Evolutionary conservation across 306 rosid genomes (phyloP), one percentile per base, ranked within the genome.

Genomic region (Ammopiptanthus mongolicus): DNA sequence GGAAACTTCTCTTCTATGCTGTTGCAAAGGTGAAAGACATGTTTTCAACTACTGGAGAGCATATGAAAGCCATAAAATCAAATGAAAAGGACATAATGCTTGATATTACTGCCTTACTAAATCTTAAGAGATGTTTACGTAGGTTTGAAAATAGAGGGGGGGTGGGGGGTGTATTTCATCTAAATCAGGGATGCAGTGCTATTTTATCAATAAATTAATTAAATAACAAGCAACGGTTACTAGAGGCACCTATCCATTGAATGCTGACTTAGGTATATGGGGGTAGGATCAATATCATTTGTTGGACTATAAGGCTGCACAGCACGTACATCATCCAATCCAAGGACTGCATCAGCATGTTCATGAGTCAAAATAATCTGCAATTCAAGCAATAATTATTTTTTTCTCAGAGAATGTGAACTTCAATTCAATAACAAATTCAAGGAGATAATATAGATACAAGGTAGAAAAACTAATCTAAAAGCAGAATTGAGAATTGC

Each of bases 341-440:
- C 99, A 88, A 95, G 97, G 81, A 90, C 95, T 60, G 99, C 99
- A 86, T 95, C 99, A 3, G 99, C 99, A 83, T 95, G 99, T 74
- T 92, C 99, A 81, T 95, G 99, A 80, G 99, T 92, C 89, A 95
- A 89, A 82, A 95, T 75, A 79, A 95, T 87, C 99, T 95, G 97
- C 86, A 87, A 74, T 41, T 51, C 18, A 78, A 56, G 55, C 58
- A 82, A 44, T 48, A 60, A 63, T 23, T 67, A 69, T 53, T 66
- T 57, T 42, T 53, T 34, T 52, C 41, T 25, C 76, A 28, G 34
- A 7, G 80, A 68, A 53, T 44, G 64, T 59, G 19, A 71, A 13
- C 21, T 77, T 61, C 41, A 17, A 25, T 42, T 55, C 37, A 66
- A 44, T 22, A 9, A 76, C 65, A 58, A 10, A 28, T 63, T 15